Base-by-base conservation (phyloP, 208 protist species). In the Trypanosoma vivax region DNA sequence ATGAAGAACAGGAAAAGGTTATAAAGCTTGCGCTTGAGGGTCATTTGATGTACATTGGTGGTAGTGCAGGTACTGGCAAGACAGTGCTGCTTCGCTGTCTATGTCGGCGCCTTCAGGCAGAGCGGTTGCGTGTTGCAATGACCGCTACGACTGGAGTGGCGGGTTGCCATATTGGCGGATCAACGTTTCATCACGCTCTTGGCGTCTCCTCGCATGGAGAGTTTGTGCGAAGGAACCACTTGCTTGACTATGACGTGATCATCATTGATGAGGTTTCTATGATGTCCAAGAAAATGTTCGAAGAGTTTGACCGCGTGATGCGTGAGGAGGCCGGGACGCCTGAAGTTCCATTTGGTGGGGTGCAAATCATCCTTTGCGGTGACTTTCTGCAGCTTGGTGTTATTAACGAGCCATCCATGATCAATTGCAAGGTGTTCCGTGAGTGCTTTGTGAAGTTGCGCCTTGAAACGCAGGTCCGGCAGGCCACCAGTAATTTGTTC, bases 181-280 rank as follows among this genome's bases (percentile, higher is more conserved):
- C 74, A 41, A 96, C 89, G 42, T 93, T 96, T 57, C 89, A 96
- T 67, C 88, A 94, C 56, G 74, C 76, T 11, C 57, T 92, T n/a
- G 88, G 83, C 14, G 81, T 92, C 27, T 80, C 77, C 23, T 69
- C 78, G 1, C 59, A 67, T 3, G 83, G 82, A 10, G 82, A 90
- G 47, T 94, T 94, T 42, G 50, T 90, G 28, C 86, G 86, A 30
- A 83, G 79, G 48, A 67, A 54, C 59, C 59, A 50, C 6, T 63
- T 92, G 35, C 66, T 89, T 3, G 76, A 90, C 65, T 90, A 90
- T 61, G 84, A 96, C 33, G 76, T 86, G 30, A 81, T 96, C 59
- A 81, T 96, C 63, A 92, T 96, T 46, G 91, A 96, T 47, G 91
- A 96, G 68, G 76, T 96, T 23, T 92, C 83, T 28, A 96, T 95